Base-by-base conservation (phyloP, 768 basidiomycete species). In the Mycena alexandri region DNA sequence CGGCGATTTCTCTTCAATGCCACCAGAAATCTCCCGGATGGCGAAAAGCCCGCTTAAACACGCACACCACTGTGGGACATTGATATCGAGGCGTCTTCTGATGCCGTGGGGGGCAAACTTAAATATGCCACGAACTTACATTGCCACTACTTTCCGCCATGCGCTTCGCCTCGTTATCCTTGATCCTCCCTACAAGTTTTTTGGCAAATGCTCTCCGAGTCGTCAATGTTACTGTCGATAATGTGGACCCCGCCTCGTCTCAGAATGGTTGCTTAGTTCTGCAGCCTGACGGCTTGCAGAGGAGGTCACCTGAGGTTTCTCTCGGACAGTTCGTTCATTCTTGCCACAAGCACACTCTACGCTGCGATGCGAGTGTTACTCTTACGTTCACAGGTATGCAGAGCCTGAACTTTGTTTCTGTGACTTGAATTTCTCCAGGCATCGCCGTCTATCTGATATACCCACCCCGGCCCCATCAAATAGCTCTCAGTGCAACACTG, bases 361-460 rank as follows among this genome's bases (percentile, higher is more conserved):
- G 55, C 2, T 65, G 63, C 33, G 56, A 58, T n/a, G 47, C 63
- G 19, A 47, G 33, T 29, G 36, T 34, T 7, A 36, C 25, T 25
- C 52, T 58, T 25, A 65, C 51, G 12, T 65, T 65, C 16, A 65
- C 56, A 7, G 63, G 63, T 65, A 58, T 29, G 29, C 29, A 29
- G 29, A 29, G 29, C 29, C 6, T 42, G 14, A 16, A 21, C 13
- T 8, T 19, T 44, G 16, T 22, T 34, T 44, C 7, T 43, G 11
- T 24, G 21, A 19, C 63, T 52, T n/a, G 57, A 22, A 8, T n/a
- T 58, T 65, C 2, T 17, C 21, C 41, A 64, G 63, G 63, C 9
- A 43, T 65, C 47, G 63, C 63, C 8, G 63, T 65, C 16, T 65
- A 57, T 44, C 33, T 65, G 42, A 2, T 65, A 36, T 65, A 65